Conservation (phyloP, 2,329 filamentous ascomycete species). For the Ophiocordyceps unilateralis region DNA sequence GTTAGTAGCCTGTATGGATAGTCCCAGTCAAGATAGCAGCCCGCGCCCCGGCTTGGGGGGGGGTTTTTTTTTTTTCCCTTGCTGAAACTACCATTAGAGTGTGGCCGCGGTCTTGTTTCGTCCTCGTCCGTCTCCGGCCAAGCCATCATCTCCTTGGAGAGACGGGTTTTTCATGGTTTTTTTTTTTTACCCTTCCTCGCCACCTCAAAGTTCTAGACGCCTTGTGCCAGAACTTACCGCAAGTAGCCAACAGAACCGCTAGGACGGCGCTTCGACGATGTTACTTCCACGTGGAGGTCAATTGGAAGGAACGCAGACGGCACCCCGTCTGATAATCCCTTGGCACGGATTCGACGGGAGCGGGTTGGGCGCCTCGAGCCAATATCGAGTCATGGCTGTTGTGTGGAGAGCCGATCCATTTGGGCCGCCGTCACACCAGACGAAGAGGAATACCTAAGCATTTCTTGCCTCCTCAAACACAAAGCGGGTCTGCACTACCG, state of each 20-base stretch:
- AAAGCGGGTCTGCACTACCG: too few relatives aligned
- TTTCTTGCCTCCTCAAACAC: neutral
- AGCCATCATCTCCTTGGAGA: too few relatives aligned
- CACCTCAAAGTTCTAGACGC: neutral
- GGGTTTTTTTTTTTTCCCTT: neutral
- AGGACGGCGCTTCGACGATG: neutral
- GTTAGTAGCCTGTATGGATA: neutral
- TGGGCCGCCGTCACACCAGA: neutral
- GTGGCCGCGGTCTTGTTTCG: too few relatives aligned
- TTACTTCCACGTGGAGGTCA: neutral
- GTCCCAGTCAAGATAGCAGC: neutral
- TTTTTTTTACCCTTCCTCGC: neutral
- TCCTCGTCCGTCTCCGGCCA: too few relatives aligned
- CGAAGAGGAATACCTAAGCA: neutral
- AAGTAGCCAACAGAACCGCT: neutral
- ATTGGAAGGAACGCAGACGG: neutral
- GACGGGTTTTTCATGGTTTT: too few relatives aligned
- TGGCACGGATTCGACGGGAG: neutral
- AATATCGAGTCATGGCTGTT: too few relatives aligned
- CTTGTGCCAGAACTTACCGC: too few relatives aligned
- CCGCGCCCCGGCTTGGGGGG: too few relatives aligned
- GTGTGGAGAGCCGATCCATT: neutral
- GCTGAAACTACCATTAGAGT: too few relatives aligned
- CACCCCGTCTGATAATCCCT: neutral
- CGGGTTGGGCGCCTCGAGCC: too few relatives aligned